Base-by-base conservation (phyloP, 169 alveolate genomes). In the Eimeria praecox region DNA sequence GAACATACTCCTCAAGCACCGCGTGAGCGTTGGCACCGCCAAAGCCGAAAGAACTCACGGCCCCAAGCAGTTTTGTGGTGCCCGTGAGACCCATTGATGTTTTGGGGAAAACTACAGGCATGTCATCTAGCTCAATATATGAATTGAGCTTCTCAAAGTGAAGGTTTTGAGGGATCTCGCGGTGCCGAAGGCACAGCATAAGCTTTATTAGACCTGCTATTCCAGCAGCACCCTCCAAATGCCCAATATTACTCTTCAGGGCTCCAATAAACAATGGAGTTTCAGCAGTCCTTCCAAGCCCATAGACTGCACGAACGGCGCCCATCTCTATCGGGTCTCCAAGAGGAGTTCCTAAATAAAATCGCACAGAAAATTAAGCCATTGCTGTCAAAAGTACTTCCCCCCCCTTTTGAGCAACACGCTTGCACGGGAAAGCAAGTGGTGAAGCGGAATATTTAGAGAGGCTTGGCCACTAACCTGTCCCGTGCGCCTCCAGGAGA, bases 241-340 rank as follows among this genome's bases (percentile, higher is more conserved):
- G 98, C 0, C 98, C 98, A 64, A 97, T 97, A 86, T 97, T 97
- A 42, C 97, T 94, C 78, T 97, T 97, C 66, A 97, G 88, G 52
- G 97, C 96, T 16, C 98, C 97, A 77, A 97, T 89, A 30, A 94
- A 96, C 64, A 97, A 24, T 5, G 93, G 95, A 42, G 42, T 71
- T 82, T 95, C 93, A 27, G 85, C 77, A 33, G 75, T 91, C 69
- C 95, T 66, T 24, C 80, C 77, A 35, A 54, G 83, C 30, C 69
- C 80, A 42, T 66, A 96, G 44, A 95, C 95, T 18, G 97, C 97
- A 38, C 94, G 90, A 44, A 97, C 86, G 35, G 97, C 97, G 30
- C 98, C 98, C 56, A 97, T 95, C 90, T 97, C 98, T 62, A 97
- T 97, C 69, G 98, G 98, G 64, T 97, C 98, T 35, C 98, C 98